phyloP scores from a whole-genome alignment of 495 filamentous ascomycete genomes.

The Clohesyomyces aquaticus region DNA sequence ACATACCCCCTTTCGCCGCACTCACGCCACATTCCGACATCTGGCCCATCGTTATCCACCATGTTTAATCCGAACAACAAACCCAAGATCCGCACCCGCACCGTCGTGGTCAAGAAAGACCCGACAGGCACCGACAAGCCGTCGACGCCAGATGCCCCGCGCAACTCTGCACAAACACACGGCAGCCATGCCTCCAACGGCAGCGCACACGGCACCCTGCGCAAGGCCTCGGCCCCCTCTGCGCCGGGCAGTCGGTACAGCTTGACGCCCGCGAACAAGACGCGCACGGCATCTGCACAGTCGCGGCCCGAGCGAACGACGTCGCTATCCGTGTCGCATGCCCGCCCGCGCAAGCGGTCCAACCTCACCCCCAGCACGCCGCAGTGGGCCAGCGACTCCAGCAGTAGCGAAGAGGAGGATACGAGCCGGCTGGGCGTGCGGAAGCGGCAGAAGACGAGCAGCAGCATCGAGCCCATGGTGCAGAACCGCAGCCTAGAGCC shows the following conservation, averaged over 20 bases:
- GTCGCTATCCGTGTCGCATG: conserved; percentile 22
- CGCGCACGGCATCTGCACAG: conserved; percentile 16
- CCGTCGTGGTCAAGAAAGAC: conserved; percentile 34
- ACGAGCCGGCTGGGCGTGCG: conserved; percentile 2
- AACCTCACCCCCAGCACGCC: conserved; percentile 38
- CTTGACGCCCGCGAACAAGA: conserved; percentile 28
- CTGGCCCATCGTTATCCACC: background rate
- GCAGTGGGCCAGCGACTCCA: conserved; percentile 29
- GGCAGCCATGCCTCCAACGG: background rate
- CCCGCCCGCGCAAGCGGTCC: conserved; percentile 33
- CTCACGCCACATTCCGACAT: background rate
- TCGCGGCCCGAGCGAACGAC: conserved; percentile 11
- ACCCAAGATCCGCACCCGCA: conserved; percentile 30
- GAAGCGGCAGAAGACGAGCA: conserved; percentile 41
- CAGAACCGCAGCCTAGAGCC: conserved; percentile 30
- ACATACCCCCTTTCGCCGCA: too few species aligned
- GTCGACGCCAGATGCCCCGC: background rate
- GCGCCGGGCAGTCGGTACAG: conserved; percentile 24
- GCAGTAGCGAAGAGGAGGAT: conserved; percentile 28
- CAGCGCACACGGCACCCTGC: background rate
- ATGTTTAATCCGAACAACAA: conserved; percentile 1
- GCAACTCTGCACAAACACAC: conserved; percentile 11
- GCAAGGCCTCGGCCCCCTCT: conserved; percentile 1
- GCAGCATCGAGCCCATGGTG: conserved; percentile 31
- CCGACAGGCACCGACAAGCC: background rate